Conservation (phyloP, 352 stramenopile genomes). For the Pythium plurisporium region DNA sequence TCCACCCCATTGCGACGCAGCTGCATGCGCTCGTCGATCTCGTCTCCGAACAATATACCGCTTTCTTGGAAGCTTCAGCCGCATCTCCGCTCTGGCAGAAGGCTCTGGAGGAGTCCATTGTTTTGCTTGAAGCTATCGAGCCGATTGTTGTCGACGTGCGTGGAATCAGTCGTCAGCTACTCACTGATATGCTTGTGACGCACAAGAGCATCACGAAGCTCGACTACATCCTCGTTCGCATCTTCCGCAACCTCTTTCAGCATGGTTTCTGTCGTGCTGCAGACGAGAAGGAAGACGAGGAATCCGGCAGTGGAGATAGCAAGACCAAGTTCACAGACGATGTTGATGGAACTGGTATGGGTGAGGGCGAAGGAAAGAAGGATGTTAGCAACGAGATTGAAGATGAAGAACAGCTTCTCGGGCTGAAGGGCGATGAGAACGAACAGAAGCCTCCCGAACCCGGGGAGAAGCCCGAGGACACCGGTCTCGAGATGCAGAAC, state of each 20-base stretch:
- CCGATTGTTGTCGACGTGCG: slow-evolving; percentile 58
- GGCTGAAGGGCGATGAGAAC: slow-evolving; percentile 91
- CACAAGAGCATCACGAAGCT: slow-evolving; percentile 94
- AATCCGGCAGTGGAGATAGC: slow-evolving; percentile 74
- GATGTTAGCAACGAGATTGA: slow-evolving; percentile 99
- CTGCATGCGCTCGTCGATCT: slow-evolving; percentile 40
- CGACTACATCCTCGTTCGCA: slow-evolving; percentile 92
- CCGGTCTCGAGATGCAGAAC: slow-evolving; percentile 99
- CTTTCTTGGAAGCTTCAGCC: slow-evolving; percentile 27
- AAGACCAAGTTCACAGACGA: slow-evolving; percentile 98
- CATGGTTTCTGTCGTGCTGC: slow-evolving; percentile 92
- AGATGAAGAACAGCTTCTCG: slow-evolving; percentile 99
- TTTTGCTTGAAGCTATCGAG: slow-evolving; percentile 55
- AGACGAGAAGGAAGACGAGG: slow-evolving; percentile 71
- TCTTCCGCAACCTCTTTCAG: slow-evolving; percentile 96
- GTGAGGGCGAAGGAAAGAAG: slow-evolving; percentile 98
- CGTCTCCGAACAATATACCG: slow-evolving; percentile 46
- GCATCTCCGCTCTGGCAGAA: slow-evolving; percentile 13
- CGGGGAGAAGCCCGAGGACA: slow-evolving; percentile 79
- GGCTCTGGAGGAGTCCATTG: slow-evolving; percentile 31
- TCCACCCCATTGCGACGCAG: slow-evolving; percentile 68
- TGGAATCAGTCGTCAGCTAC: slow-evolving; percentile 73
- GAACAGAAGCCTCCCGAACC: slow-evolving; percentile 63
- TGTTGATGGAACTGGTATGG: slow-evolving; percentile 99
- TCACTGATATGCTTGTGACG: slow-evolving; percentile 72